These are phyloP conservation scores for Diaporthe vexans DNA, from an alignment of 2,329 filamentous ascomycete genomes.

Conservation along the genomic window DNA sequence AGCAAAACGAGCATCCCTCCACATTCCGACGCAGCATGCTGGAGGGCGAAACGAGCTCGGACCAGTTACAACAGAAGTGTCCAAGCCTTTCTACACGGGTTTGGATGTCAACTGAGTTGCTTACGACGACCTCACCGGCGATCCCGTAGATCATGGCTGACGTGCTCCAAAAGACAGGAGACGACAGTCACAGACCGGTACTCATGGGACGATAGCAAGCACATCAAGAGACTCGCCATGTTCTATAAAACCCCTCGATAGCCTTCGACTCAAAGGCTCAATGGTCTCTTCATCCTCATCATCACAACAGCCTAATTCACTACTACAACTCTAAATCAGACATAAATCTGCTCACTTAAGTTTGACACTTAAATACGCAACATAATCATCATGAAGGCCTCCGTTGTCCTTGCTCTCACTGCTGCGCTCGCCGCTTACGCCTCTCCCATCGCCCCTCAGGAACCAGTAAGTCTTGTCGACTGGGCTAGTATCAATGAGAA, in stretches of 20 bases:
- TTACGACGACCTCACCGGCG: slow-evolving; percentile 22
- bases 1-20: neutral
- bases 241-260: slow-evolving; percentile 8
- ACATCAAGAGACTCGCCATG: neutral
- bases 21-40: neutral
- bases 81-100: neutral
- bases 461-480: neutral
- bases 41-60: neutral
- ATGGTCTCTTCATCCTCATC: neutral
- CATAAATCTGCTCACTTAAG: neutral
- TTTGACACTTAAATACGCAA: neutral
- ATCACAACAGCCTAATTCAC: neutral
- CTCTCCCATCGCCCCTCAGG: slow-evolving; percentile 5
- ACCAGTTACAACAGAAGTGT: neutral
- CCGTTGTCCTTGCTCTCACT: slow-evolving; percentile 19
- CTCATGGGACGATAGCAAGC: neutral
- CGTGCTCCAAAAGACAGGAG: neutral
- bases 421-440: slow-evolving; percentile 21
- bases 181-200: neutral
- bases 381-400: slow-evolving; percentile 20
- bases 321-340: neutral
- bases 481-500: neutral
- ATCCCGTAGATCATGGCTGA: slow-evolving; percentile 20
- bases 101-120: slow-evolving; percentile 12
- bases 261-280: neutral